phyloP scores from a whole-genome alignment of 2,329 filamentous ascomycete species.

The Phialophora verrucosa region DNA sequence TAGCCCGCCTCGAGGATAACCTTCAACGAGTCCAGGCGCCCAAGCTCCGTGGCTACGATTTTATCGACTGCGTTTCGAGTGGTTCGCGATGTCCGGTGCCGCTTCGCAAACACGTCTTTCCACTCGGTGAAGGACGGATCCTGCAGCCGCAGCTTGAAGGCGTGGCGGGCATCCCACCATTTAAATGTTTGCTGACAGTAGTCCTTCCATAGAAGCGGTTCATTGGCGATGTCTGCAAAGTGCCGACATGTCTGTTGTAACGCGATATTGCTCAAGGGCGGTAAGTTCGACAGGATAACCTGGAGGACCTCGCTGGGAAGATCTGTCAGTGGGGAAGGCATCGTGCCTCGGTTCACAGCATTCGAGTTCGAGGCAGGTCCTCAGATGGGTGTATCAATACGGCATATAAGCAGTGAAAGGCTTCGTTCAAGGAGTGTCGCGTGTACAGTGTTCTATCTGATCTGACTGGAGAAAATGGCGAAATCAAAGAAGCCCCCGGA shows the following conservation, averaged over 20 bases:
- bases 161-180: slow-evolving; percentile 75
- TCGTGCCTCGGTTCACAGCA: not conserved
- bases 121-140: slow-evolving; percentile 59
- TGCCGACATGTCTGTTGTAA: slow-evolving; percentile 67
- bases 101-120: slow-evolving; percentile 70
- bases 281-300: slow-evolving; percentile 71
- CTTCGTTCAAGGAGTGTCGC: not conserved
- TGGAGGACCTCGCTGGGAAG: slow-evolving; percentile 87
- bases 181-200: slow-evolving; percentile 73
- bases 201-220: slow-evolving; percentile 78
- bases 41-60: slow-evolving; percentile 72
- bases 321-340: slow-evolving; percentile 17
- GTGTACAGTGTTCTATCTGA: not conserved
- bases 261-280: slow-evolving; percentile 57
- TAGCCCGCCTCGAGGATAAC: slow-evolving; percentile 75
- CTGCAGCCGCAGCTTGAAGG: slow-evolving; percentile 62
- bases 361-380: not conserved
- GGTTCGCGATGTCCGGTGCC: slow-evolving; percentile 59
- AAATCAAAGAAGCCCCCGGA: not conserved
- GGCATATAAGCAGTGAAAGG: not conserved
- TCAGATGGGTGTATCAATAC: not conserved
- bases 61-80: slow-evolving; percentile 65
- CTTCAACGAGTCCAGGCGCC: slow-evolving; percentile 72
- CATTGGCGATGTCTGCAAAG: slow-evolving; percentile 69
- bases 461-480: not conserved